These are phyloP conservation scores for Lithospermum erythrorhizon DNA, from an alignment of 257 asterid species.

Conservation along the genomic window DNA sequence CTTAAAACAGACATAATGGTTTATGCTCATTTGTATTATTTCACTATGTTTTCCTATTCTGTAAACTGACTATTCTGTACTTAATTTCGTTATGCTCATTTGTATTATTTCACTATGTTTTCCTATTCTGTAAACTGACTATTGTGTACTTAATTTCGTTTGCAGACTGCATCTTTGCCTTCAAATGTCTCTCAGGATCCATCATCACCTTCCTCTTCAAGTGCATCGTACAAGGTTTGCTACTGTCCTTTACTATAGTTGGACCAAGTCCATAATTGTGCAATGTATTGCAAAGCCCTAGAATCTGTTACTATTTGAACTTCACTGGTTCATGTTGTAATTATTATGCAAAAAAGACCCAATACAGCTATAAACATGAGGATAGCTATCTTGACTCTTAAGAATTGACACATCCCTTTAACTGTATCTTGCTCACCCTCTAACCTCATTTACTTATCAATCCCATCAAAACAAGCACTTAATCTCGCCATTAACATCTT, in stretches of 20 bases:
- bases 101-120: neutral
- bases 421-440: too few relatives aligned
- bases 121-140: neutral
- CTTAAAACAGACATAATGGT: neutral
- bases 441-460: too few relatives aligned
- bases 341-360: too few relatives aligned
- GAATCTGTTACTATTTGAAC: too few relatives aligned
- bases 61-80: constrained; percentile 5
- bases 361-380: too few relatives aligned
- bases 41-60: neutral
- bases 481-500: too few relatives aligned
- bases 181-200: constrained; percentile 30
- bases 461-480: too few relatives aligned
- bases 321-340: too few relatives aligned
- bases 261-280: too few relatives aligned
- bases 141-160: constrained; percentile 11
- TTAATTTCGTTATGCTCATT: constrained; percentile 6
- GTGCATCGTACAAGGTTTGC: constrained; percentile 33
- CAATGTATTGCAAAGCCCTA: too few relatives aligned
- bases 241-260: neutral
- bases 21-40: neutral
- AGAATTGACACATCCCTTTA: too few relatives aligned
- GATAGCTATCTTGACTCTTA: too few relatives aligned
- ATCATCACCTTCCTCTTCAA: constrained; percentile 50
- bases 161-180: constrained; percentile 52